Conservation (phyloP, 257 asterid species). For the Gentiana macrophylla region DNA sequence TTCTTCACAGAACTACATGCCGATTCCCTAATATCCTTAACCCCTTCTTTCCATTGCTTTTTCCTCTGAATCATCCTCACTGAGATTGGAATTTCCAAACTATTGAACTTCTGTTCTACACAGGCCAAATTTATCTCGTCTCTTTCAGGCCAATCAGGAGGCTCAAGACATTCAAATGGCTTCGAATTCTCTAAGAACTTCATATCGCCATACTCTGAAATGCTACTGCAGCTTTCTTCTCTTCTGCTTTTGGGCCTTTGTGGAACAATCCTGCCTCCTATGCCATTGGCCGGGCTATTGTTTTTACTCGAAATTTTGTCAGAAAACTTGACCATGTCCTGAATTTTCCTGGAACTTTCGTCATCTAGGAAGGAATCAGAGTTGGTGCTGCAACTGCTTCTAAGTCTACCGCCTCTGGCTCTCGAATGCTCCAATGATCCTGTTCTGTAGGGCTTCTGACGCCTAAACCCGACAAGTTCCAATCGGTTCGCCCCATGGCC, state of each 20-base stretch:
- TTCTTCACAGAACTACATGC: conserved; percentile 72
- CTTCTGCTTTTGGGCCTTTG: background rate
- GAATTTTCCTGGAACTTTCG: conserved; percentile 54
- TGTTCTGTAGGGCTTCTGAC: conserved; percentile 25
- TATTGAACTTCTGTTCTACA: conserved; percentile 59
- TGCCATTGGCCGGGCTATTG: background rate
- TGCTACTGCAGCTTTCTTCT: conserved; percentile 4
- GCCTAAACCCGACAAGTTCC: conserved; percentile 20
- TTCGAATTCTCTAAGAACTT: conserved; percentile 18
- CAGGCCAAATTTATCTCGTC: conserved; percentile 47
- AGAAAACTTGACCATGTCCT: conserved; percentile 36
- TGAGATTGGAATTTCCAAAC: conserved; percentile 73
- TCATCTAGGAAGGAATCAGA: conserved; percentile 74
- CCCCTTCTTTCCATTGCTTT: conserved; percentile 67
- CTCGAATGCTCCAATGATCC: conserved; percentile 31
- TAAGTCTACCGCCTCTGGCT: conserved; percentile 18
- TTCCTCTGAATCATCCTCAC: conserved; percentile 66
- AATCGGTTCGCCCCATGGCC: conserved; percentile 19
- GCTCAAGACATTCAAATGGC: conserved; percentile 39
- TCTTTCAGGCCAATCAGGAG: conserved; percentile 41
- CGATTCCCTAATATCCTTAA: conserved; percentile 49
- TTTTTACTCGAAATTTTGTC: conserved; percentile 10
- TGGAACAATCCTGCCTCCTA: background rate
- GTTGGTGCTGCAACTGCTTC: conserved; percentile 43
- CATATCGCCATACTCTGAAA: conserved; percentile 8